Conservation (phyloP, 306 rosid species). For the Hylodesmum podocarpum region DNA sequence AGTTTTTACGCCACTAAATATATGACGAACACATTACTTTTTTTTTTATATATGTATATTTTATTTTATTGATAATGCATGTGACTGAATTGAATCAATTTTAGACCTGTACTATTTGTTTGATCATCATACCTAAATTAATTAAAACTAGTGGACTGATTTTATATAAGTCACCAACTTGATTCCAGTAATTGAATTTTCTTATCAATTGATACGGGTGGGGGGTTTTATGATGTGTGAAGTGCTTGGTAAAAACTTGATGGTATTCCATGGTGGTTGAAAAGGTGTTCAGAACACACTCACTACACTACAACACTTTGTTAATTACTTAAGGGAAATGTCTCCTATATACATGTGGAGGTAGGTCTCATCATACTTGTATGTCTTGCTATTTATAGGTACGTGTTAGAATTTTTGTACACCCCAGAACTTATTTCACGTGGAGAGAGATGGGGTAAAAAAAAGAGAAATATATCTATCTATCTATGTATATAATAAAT, state of each 20-base stretch:
- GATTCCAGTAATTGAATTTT: not conserved
- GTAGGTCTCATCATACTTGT: not conserved
- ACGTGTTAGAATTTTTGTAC: not conserved
- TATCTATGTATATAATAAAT: too few species aligned
- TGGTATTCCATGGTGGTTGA: not conserved
- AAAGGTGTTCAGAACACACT: not conserved
- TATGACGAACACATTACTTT: not conserved
- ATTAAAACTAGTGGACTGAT: not conserved
- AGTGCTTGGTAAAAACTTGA: not conserved
- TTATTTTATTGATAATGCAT: not conserved
- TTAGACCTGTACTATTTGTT: not conserved
- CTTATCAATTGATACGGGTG: not conserved
- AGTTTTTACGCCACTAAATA: constrained; percentile 14
- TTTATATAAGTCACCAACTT: not conserved
- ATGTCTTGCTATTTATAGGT: not conserved
- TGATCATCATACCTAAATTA: not conserved
- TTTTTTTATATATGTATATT: too few species aligned
- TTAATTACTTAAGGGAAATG: not conserved
- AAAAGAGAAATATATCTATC: too few species aligned
- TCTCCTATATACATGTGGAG: not conserved
- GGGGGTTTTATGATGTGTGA: not conserved
- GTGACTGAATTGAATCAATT: not conserved
- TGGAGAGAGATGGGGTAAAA: too few species aligned
- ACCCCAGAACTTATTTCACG: too few species aligned
- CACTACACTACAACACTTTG: not conserved